Evolutionary conservation across 768 basidiomycete species (phyloP), one percentile per base, ranked within the genome.

Genomic region (Mycena capillaripes): DNA sequence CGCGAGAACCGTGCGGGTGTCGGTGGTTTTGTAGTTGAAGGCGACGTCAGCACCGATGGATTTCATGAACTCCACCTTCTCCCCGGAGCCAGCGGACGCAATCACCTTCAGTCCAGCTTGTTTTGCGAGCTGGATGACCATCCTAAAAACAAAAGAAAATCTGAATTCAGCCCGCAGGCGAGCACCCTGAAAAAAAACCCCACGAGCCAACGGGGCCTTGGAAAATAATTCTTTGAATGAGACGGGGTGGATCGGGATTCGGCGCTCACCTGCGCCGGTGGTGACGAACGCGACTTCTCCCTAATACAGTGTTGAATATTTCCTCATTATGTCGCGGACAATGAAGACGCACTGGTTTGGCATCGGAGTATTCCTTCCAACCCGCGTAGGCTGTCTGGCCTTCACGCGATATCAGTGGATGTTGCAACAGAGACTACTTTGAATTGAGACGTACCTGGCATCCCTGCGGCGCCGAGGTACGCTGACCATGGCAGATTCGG

Each of bases 391-490:
- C 52, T 27, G 65, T 56, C 55, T 57, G 36, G 30, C 61, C 61
- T 63, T 3, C 21, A 38, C 23, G 1, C 3, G 12, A 25, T 58
- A 27, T 58, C 12, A 23, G 57, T 14, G 21, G 17, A 6, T 19
- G 34, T 25, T 36, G 17, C 5, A 32, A 12, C 4, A 63, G n/a
- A n/a, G n/a, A n/a, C n/a, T n/a, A n/a, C n/a, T n/a, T n/a, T n/a
- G n/a, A n/a, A n/a, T n/a, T 23, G 25, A 27, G 4, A 70, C 76
- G 11, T 27, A 76, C 79, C 71, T 10, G 78, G 30, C 29, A 64
- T 60, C 23, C 80, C 81, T 59, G 38, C 40, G 16, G 65, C 65
- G 12, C 40, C 52, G 16, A 66, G 23, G 34, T 66, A 66, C 19
- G 23, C 29, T n/a, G 65, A 11, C 55, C n/a, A 57, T 2, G 52